Percentiles rank a stretch among this genome's conserved stretches.
Evolutionary conservation across 441 rosid species (phyloP).

Genomic region (Breynia disticha): DNA sequence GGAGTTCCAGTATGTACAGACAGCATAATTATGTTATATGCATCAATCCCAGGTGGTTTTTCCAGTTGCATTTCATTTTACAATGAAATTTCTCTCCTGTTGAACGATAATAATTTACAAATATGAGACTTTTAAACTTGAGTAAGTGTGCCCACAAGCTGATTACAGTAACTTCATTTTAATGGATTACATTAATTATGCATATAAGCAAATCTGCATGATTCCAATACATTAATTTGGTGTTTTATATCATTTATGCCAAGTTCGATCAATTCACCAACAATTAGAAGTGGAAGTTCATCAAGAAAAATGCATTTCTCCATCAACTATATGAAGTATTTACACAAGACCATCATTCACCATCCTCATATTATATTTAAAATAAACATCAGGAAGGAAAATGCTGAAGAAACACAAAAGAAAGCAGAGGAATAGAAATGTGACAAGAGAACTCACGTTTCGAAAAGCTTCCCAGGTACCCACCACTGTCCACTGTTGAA

Average conservation of each 20-base stretch:
- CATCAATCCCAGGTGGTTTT: neutral
- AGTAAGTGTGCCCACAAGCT: too few relatives aligned
- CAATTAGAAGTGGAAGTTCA: too few relatives aligned
- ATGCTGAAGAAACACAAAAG: neutral
- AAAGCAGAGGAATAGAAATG: neutral
- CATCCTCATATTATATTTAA: neutral
- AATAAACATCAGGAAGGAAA: neutral
- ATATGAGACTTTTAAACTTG: too few relatives aligned
- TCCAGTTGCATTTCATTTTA: neutral
- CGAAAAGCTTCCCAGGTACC: constrained; percentile 77
- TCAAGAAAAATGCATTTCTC: neutral
- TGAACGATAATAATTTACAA: too few relatives aligned
- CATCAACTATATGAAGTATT: constrained; percentile 5
- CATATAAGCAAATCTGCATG: too few relatives aligned
- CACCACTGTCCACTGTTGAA: constrained; percentile 91
- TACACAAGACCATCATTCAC: neutral
- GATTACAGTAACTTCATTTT: too few relatives aligned
- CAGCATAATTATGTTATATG: neutral
- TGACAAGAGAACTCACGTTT: constrained; percentile 37
- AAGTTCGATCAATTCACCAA: too few relatives aligned
- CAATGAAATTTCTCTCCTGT: neutral
- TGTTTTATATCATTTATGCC: too few relatives aligned
- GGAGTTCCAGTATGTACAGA: neutral
- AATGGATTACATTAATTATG: too few relatives aligned
- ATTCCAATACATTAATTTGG: too few relatives aligned